Evolutionary conservation across 352 stramenopile genomes (phyloP).

Genomic region (Phytophthora colocasiae): DNA sequence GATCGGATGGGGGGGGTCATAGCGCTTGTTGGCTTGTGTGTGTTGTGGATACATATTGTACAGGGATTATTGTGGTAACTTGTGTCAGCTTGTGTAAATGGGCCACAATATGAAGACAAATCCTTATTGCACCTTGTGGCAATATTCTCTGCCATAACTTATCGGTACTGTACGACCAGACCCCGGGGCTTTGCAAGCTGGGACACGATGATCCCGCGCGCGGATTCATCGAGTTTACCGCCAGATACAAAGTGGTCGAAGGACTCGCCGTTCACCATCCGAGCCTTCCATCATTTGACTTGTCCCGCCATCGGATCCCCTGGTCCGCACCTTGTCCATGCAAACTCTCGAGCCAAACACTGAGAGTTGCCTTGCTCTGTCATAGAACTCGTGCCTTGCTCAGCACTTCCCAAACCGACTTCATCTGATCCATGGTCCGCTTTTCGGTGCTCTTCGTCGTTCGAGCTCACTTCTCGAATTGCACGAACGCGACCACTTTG

Average conservation of each 20-base stretch:
- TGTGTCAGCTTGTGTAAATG: too few relatives aligned
- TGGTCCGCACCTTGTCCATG: conserved; percentile 32
- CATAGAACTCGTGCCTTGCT: neutral
- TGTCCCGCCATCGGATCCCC: conserved; percentile 28
- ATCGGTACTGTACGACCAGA: conserved; percentile 32
- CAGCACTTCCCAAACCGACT: conserved; percentile 9
- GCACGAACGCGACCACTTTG: conserved; percentile 3
- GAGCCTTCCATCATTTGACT: conserved; percentile 7
- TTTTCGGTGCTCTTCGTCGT: conserved; percentile 6
- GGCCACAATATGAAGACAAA: too few relatives aligned
- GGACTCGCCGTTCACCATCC: conserved; percentile 26
- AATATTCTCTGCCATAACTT: too few relatives aligned
- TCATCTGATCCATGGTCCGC: conserved; percentile 21
- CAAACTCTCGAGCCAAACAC: conserved; percentile 1
- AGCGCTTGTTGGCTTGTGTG: too few relatives aligned
- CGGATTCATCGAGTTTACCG: neutral
- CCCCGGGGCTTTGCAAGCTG: conserved; percentile 14
- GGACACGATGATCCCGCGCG: conserved; percentile 20
- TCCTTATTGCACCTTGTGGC: too few relatives aligned
- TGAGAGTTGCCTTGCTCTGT: too few relatives aligned
- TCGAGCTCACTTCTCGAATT: conserved; percentile 34
- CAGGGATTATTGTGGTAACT: too few relatives aligned
- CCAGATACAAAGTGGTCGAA: too few relatives aligned
- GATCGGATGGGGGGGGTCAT: too few relatives aligned
- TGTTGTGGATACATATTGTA: too few relatives aligned